Evolutionary conservation across 2,329 filamentous ascomycete genomes (phyloP), one percentile per base, ranked within the genome.

Genomic region (Ophiocordyceps australis): DNA sequence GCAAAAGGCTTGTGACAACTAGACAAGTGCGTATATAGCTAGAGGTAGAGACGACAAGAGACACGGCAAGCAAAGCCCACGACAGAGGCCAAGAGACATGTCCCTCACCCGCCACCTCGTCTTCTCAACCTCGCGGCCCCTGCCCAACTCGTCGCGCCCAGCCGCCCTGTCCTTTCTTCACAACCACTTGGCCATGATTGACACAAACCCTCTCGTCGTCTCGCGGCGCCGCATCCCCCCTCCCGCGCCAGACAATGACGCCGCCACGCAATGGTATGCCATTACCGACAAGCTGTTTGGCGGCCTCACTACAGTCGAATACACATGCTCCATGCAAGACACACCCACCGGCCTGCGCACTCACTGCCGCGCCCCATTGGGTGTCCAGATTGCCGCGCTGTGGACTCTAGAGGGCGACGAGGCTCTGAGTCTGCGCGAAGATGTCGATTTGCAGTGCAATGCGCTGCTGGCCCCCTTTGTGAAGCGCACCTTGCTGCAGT

Each of bases 121-220:
- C 17, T 82, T 85, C 54, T 89, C 79, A 20, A 77, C 69, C 23
- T 70, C 85, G 38, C 89, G 79, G 16, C 76, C 81, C 12, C 62
- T 92, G 17, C 82, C 83, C 7, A 57, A 59, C 37, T 65, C 89
- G 35, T 59, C 69, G 24, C 68, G 80, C 28, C 62, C 75, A 36
- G 62, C 67, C n/a, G 79, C 80, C 22, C 46, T 91, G 34, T 60
- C 68, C 28, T 79, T 80, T 36, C 69, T 92, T 17, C 79, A 82
- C 47, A 64, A 76, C 47, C 81, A 91, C 50, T 47, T 62, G 25
- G 73, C 73, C 38, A 91, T 93, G 74, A 91, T 92, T 41, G 75
- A 86, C 43, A 58, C 92, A 30, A 92, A 91, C 47, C 82, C 82
- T 2, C 61, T 91, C 24, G 75, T 92, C 28, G 69, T 76, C 33